Base-by-base conservation (phyloP, 345 rosid genomes). In the Salix koriyanagi region DNA sequence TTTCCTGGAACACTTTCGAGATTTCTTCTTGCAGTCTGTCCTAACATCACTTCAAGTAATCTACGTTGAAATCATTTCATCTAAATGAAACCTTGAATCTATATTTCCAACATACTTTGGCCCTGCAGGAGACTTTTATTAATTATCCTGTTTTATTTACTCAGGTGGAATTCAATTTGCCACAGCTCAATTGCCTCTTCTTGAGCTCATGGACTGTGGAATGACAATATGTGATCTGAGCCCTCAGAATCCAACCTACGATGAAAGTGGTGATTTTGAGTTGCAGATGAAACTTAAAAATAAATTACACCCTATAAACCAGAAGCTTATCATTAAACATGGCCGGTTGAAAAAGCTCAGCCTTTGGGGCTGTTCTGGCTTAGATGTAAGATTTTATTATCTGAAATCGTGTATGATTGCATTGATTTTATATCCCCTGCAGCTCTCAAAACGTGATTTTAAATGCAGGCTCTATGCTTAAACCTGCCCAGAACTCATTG, bases 91-190 rank as follows among this genome's bases (percentile, higher is more conserved):
- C 4, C 48, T 19, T 36, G 39, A 32, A 32, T 34, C 64, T 23
- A 16, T 73, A 7, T 54, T 21, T 23, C 11, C 36, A 32, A 15
- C 21, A 62, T 48, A 44, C 39, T 26, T 18, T 39, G 15, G 13
- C 21, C 1, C 52, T 52, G 15, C 28, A 16, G 2, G n/a, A 6
- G 23, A 23, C 28, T 60, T 60, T 28, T 36, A 50, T 48, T 80
- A 61, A 82, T 25, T 11, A 1, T 48, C 6, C 13, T 19, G 12
- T 42, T 71, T 36, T 48, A 66, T 75, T 39, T 36, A 37, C 50
- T 80, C 85, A 96, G 99, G 98, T 84, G 99, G 99, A 71, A 90
- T 96, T 79, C 99, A 96, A 76, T 96, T 96, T 87, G 99, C 98
- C 54, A 87, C 97, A 9, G 97, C 98, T 60, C 98, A 96, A 32